A percentile compares a stretch with the other conserved stretches of the same genome.
Evolutionary conservation across 768 basidiomycete genomes (phyloP).

Genomic region (Tulasnella calospora): DNA sequence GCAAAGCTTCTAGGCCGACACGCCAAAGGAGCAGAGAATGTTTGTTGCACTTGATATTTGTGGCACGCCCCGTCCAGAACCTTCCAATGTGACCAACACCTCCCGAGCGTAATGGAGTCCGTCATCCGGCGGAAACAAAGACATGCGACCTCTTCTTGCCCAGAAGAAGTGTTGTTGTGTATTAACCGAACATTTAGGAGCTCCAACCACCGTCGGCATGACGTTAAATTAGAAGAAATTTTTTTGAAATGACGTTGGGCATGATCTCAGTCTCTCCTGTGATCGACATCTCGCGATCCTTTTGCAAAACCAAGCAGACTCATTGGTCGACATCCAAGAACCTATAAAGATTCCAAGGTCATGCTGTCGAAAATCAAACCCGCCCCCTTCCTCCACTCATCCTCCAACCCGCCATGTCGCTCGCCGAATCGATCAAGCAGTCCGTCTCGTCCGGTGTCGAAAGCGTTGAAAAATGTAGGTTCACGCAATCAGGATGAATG

Average conservation of each 20-base stretch:
- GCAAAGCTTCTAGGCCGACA: background rate
- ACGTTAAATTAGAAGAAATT: background rate
- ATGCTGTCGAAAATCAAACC: background rate
- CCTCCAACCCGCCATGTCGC: constrained; percentile 2
- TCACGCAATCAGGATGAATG: background rate
- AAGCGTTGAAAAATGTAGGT: constrained; percentile 1
- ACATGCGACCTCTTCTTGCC: background rate
- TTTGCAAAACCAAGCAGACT: background rate
- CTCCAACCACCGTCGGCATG: background rate
- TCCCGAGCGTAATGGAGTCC: background rate
- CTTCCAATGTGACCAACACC: background rate
- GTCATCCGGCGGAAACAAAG: background rate
- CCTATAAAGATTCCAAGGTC: background rate
- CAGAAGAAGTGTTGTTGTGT: background rate
- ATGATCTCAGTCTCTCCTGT: background rate
- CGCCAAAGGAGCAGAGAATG: background rate
- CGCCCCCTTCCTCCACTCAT: background rate
- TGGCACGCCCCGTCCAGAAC: background rate
- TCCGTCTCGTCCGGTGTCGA: background rate
- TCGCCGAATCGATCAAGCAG: constrained; percentile 15
- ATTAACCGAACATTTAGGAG: background rate
- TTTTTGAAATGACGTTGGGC: background rate
- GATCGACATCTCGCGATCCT: background rate
- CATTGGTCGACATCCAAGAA: background rate
- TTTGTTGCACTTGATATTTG: background rate